Percentiles rank a stretch among this genome's conserved stretches.
Evolutionary conservation across 2,329 filamentous ascomycete genomes (phyloP).

Genomic region (Cladosporium sphaerospermum): DNA sequence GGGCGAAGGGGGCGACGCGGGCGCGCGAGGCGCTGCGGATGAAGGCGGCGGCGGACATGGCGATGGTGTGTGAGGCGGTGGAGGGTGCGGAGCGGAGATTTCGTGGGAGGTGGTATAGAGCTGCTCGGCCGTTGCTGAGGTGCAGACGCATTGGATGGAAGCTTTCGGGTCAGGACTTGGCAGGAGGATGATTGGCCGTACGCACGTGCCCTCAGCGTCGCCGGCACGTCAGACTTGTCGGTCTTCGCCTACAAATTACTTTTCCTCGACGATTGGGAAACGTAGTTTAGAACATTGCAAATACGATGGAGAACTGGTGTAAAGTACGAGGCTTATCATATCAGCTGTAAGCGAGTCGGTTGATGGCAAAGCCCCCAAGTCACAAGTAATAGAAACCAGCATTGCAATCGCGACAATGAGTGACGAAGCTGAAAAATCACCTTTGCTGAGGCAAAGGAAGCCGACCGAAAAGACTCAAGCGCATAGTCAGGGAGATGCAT

Average conservation of each 20-base stretch:
- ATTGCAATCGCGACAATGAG: background rate
- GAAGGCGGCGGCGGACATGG: slow-evolving; percentile 9
- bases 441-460: slow-evolving; percentile 6
- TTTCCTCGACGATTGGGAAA: background rate
- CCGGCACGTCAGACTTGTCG: slow-evolving; percentile 3
- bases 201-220: background rate
- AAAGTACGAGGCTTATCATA: too few species aligned
- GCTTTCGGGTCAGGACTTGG: slow-evolving; percentile 9
- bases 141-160: slow-evolving; percentile 9
- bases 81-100: slow-evolving; percentile 7
- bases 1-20: slow-evolving; percentile 6
- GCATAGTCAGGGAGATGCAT: background rate
- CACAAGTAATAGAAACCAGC: too few species aligned
- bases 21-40: slow-evolving; percentile 9
- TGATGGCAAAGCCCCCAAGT: too few species aligned
- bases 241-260: slow-evolving; percentile 2
- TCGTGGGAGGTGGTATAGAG: background rate
- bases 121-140: slow-evolving; percentile 1
- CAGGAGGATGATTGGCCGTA: background rate
- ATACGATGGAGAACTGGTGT: too few species aligned
- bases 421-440: slow-evolving; percentile 2
- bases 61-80: background rate
- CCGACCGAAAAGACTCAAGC: background rate
- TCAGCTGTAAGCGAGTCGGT: too few species aligned
- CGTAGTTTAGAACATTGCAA: too few species aligned